Percentiles rank a stretch among this genome's conserved stretches.
Conservation (phyloP, 768 basidiomycete species). For the Boletus bicolor region DNA sequence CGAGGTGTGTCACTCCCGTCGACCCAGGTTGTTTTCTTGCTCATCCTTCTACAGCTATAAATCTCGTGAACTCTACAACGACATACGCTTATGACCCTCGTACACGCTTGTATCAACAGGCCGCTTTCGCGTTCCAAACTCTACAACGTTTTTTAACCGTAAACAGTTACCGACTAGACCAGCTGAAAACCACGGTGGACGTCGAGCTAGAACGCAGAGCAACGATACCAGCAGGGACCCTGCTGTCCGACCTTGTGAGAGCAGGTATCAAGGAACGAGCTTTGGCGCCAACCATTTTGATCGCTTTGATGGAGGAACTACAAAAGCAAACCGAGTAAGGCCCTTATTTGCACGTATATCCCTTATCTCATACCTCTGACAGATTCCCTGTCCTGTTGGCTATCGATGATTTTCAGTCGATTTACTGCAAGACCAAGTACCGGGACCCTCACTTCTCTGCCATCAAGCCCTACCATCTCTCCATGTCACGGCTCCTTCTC, state of each 20-base stretch:
- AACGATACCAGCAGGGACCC: conserved; percentile 45
- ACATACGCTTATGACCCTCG: conserved; percentile 70
- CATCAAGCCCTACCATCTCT: conserved; percentile 75
- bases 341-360: neutral
- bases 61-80: conserved; percentile 72
- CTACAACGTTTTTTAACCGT: conserved; percentile 60
- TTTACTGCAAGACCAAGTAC: conserved; percentile 68
- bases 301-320: conserved; percentile 57
- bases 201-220: conserved; percentile 47
- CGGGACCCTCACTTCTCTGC: conserved; percentile 66
- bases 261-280: conserved; percentile 53
- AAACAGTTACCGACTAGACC: conserved; percentile 46
- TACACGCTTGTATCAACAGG: conserved; percentile 76
- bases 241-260: conserved; percentile 53
- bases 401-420: conserved; percentile 82
- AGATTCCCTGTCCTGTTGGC: conserved; percentile 81
- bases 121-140: conserved; percentile 57
- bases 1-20: conserved; percentile 46
- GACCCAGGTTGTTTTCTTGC: neutral
- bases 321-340: conserved; percentile 62
- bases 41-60: conserved; percentile 37
- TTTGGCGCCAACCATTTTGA: conserved; percentile 54
- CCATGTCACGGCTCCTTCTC: conserved; percentile 71
- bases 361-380: neutral
- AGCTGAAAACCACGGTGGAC: conserved; percentile 40